A percentile compares a stretch with the other conserved stretches of the same genome.
phyloP scores from a whole-genome alignment of 306 rosid genomes.

The Begonia loranthoides region DNA sequence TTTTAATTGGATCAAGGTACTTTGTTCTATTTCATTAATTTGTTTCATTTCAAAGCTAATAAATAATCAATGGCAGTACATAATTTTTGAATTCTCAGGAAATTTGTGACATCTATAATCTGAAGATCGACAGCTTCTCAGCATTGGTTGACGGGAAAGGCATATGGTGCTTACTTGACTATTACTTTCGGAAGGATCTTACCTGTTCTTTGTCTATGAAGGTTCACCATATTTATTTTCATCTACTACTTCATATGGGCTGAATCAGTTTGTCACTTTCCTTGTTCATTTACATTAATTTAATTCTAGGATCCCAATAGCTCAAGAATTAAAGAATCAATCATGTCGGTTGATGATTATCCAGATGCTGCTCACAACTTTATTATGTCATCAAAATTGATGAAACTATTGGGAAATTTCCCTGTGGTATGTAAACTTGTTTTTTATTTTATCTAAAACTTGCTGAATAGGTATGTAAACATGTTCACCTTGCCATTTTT shows the following conservation, averaged over 20 bases:
- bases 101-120: slow-evolving; percentile 56
- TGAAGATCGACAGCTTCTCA: slow-evolving; percentile 35
- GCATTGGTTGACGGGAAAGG: slow-evolving; percentile 91
- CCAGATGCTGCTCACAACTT: slow-evolving; percentile 82
- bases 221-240: slow-evolving; percentile 26
- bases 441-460: no score
- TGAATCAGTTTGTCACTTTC: neutral
- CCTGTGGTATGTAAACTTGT: slow-evolving; percentile 47
- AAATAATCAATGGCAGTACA: neutral
- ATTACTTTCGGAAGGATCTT: slow-evolving; percentile 75
- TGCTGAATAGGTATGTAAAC: no score
- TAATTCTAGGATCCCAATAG: slow-evolving; percentile 35
- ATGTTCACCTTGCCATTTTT: neutral
- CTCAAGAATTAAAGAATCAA: slow-evolving; percentile 40
- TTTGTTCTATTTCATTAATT: slow-evolving; percentile 2
- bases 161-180: slow-evolving; percentile 91
- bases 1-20: slow-evolving; percentile 81
- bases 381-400: slow-evolving; percentile 68
- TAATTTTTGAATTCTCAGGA: slow-evolving; percentile 32
- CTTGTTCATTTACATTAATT: slow-evolving; percentile 9
- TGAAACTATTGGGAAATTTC: slow-evolving; percentile 63
- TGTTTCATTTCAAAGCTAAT: no score
- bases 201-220: slow-evolving; percentile 39
- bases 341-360: slow-evolving; percentile 47
- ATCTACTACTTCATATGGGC: slow-evolving; percentile 1